A percentile compares a stretch with the other conserved stretches of the same genome.
Conservation (phyloP, 176 grass and related monocot species). For the Oryza nivara region DNA sequence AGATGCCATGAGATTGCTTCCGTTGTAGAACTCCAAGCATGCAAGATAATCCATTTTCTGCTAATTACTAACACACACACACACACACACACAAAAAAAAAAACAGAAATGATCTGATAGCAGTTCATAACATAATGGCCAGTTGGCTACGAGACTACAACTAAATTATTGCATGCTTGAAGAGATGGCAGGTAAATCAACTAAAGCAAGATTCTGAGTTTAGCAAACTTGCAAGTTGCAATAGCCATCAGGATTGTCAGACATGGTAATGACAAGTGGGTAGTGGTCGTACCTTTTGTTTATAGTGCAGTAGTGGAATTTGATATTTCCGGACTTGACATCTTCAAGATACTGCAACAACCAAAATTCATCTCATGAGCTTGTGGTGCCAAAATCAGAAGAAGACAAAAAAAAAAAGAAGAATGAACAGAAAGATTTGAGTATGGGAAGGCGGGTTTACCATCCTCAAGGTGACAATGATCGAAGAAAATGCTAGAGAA, state of each 20-base stretch:
- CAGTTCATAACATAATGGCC: slow-evolving; percentile 3
- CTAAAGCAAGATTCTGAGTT: neutral
- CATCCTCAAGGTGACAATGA: slow-evolving; percentile 95
- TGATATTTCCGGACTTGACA: slow-evolving; percentile 68
- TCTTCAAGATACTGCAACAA: slow-evolving; percentile 86
- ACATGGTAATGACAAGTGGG: neutral
- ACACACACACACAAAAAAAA: neutral
- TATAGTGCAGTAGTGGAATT: slow-evolving; percentile 98
- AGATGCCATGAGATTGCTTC: neutral
- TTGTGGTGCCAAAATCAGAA: slow-evolving; percentile 2
- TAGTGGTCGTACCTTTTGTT: slow-evolving; percentile 73
- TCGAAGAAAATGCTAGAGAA: slow-evolving; percentile 96
- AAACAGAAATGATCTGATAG: neutral
- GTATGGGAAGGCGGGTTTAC: slow-evolving; percentile 40
- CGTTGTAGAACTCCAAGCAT: neutral
- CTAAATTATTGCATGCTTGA: neutral
- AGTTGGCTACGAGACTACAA: neutral
- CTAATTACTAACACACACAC: neutral
- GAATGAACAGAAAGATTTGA: slow-evolving; percentile 1
- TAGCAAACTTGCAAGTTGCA: neutral
- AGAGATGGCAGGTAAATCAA: slow-evolving; percentile 1
- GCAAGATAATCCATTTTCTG: neutral
- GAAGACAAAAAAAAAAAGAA: neutral
- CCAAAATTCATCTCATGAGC: neutral
- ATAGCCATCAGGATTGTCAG: neutral